Conservation (phyloP, 495 filamentous ascomycete species). For the Choiromyces venosus region DNA sequence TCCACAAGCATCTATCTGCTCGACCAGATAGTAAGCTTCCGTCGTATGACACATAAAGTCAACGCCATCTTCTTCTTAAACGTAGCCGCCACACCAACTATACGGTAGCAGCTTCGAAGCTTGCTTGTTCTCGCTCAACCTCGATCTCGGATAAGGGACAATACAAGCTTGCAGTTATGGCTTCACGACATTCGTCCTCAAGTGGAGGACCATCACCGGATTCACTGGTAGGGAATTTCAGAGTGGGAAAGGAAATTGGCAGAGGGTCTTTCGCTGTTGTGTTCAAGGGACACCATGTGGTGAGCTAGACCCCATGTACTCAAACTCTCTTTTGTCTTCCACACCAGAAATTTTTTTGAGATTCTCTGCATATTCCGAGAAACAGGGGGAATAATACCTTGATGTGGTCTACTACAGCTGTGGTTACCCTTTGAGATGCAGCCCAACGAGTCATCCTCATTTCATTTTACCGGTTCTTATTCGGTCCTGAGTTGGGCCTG, state of each 20-base stretch:
- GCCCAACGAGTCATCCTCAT: conserved; percentile 18
- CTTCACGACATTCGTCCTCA: conserved; percentile 29
- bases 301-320: conserved; percentile 20
- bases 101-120: conserved; percentile 33
- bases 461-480: conserved; percentile 29
- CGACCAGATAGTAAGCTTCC: conserved; percentile 17
- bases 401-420: conserved; percentile 13
- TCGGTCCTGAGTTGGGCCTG: conserved; percentile 26
- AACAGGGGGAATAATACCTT: not conserved
- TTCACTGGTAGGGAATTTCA: conserved; percentile 38
- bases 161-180: conserved; percentile 28
- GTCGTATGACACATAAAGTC: conserved; percentile 39
- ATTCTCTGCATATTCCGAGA: not conserved
- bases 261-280: conserved; percentile 41
- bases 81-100: conserved; percentile 26
- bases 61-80: conserved; percentile 26
- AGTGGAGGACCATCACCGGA: conserved; percentile 32
- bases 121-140: conserved; percentile 1
- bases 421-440: conserved; percentile 20
- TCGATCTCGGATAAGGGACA: conserved; percentile 24
- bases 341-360: not conserved
- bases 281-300: conserved; percentile 40
- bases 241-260: conserved; percentile 40
- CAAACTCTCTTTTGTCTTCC: not conserved
- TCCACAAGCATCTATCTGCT: conserved; percentile 15